These are phyloP conservation scores for Solanum hybrid DNA, from an alignment of 305 asterid species.

Conservation along the genomic window DNA sequence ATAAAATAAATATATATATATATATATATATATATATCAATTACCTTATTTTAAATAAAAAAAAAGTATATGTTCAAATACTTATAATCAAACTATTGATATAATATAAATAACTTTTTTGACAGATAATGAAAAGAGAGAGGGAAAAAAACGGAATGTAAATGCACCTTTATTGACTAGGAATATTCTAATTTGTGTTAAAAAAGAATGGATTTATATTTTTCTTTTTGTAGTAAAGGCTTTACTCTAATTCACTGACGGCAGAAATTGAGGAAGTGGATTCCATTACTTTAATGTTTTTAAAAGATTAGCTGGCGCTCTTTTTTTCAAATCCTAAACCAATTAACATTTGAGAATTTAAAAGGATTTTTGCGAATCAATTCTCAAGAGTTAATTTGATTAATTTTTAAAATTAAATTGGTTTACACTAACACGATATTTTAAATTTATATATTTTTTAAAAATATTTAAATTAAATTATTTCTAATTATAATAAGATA, in stretches of 20 bases:
- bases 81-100: not conserved
- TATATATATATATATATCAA: not conserved
- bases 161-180: not conserved
- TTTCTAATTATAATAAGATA: too few relatives aligned
- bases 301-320: not conserved
- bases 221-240: not conserved
- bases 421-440: too few relatives aligned
- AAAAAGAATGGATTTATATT: not conserved
- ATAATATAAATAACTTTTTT: not conserved
- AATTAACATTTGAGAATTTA: not conserved
- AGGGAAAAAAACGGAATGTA: not conserved
- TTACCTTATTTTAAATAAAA: not conserved
- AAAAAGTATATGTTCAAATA: not conserved
- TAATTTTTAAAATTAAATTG: not conserved
- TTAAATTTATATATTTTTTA: too few relatives aligned
- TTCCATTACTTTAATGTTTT: not conserved
- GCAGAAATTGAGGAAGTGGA: not conserved
- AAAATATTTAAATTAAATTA: too few relatives aligned
- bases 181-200: not conserved
- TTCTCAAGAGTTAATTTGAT: not conserved
- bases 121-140: not conserved
- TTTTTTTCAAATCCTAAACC: not conserved
- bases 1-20: not conserved
- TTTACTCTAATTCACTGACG: not conserved
- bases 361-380: not conserved